phyloP scores from a whole-genome alignment of 2,329 filamentous ascomycete species.

The Zymoseptoria pseudotritici region DNA sequence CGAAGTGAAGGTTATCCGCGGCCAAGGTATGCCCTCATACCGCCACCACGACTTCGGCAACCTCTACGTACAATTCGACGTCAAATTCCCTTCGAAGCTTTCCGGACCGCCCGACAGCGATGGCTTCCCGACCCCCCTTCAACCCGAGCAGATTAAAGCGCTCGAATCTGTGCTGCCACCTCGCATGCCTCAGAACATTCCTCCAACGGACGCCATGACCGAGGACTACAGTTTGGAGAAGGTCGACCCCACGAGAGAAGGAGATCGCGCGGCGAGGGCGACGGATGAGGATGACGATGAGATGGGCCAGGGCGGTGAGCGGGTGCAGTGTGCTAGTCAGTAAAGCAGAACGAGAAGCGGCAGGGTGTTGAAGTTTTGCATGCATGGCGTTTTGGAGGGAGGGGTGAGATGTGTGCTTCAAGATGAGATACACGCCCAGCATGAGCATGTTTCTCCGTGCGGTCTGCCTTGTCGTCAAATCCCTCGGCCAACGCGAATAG shows the following conservation, averaged over 20 bases:
- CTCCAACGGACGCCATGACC: constrained; percentile 80
- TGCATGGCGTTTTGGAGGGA: not conserved
- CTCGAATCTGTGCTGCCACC: constrained; percentile 81
- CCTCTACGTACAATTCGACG: constrained; percentile 92
- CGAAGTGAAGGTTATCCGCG: constrained; percentile 85
- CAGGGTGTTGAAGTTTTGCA: not conserved
- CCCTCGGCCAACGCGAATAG: not conserved
- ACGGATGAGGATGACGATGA: constrained; percentile 56
- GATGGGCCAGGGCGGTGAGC: constrained; percentile 59
- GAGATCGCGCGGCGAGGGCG: constrained; percentile 56
- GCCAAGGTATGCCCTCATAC: constrained; percentile 94
- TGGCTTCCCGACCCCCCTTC: constrained; percentile 35
- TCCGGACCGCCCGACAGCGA: constrained; percentile 33
- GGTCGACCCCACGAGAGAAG: constrained; percentile 59
- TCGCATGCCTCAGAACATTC: constrained; percentile 55
- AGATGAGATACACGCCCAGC: not conserved
- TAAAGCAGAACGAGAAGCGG: constrained; percentile 41
- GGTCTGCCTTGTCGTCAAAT: not conserved
- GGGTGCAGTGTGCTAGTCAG: constrained; percentile 82
- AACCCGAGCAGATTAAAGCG: constrained; percentile 63
- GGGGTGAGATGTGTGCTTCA: not conserved
- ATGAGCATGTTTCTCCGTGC: not conserved
- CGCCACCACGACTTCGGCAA: constrained; percentile 94
- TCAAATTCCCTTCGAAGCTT: constrained; percentile 75
- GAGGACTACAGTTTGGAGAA: constrained; percentile 85